Base-by-base conservation (phyloP, 2,329 filamentous ascomycete genomes). In the Mycogone perniciosa region DNA sequence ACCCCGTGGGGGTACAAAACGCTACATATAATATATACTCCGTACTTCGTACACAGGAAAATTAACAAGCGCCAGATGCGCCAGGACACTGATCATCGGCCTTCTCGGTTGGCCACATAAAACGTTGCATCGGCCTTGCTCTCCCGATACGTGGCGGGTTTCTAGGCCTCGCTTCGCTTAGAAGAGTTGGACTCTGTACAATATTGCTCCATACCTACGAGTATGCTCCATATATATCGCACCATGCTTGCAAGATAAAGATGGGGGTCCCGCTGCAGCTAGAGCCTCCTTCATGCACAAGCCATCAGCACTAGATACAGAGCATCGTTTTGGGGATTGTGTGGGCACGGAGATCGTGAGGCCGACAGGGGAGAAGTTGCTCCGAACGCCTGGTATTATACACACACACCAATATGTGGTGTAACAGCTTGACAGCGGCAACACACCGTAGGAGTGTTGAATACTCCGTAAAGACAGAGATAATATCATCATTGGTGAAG, bases 81-180 rank as follows among this genome's bases (percentile, higher is more conserved):
- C 43, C 9, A 41, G 44, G 48, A 51, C 48, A 42, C 48, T 51
- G 48, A 51, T 51, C 48, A 31, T 31, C 48, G 42, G 13, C 37
- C 26, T 46, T 51, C 48, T 51, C 43, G 43, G 48, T 42, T 35
- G 38, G 43, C 31, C 27, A 34, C 48, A 37, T 43, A 26, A 37
- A 46, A 46, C 38, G 43, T 42, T 51, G 48, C 48, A 46, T 51
- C 48, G 44, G 31, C 26, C 38, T 41, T 6, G 4, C 5, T 20
- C 20, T 20, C 20, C 20, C 20, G 20, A 20, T 20, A 20, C 20
- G 20, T 35, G 33, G 7, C 11, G 33, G 7, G 3, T 35, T 35
- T 35, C 7, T 7, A 11, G 11, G 33, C 7, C 33, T 35, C 33
- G 33, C 30, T 44, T 6, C n/a, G 31, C 33, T 48, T 10, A 35